These are phyloP conservation scores for Filosporella fistucella DNA, from an alignment of 495 filamentous ascomycete genomes.

Conservation along the genomic window DNA sequence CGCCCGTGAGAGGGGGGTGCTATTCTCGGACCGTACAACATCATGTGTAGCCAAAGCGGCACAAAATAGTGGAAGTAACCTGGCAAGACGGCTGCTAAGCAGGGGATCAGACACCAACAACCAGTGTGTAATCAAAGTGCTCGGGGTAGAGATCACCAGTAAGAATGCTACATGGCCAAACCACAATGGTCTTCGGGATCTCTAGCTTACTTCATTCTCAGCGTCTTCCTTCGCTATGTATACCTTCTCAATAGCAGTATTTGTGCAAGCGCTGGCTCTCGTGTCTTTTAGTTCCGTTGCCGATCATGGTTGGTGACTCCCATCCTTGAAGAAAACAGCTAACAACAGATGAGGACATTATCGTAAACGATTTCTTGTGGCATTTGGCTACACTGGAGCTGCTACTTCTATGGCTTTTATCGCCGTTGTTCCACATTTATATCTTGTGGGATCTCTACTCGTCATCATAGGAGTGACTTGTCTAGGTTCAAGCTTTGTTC, in stretches of 20 bases:
- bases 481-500: slow-evolving; percentile 79
- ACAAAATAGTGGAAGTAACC: slow-evolving; percentile 3
- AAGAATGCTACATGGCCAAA: too few species aligned
- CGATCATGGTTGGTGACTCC: slow-evolving; percentile 53
- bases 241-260: slow-evolving; percentile 87
- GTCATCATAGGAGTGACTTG: slow-evolving; percentile 89
- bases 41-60: slow-evolving; percentile 53
- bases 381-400: slow-evolving; percentile 78
- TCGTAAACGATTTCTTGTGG: slow-evolving; percentile 79
- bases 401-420: slow-evolving; percentile 86
- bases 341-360: slow-evolving; percentile 58
- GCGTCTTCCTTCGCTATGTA: slow-evolving; percentile 98
- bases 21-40: slow-evolving; percentile 66
- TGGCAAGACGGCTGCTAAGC: slow-evolving; percentile 10
- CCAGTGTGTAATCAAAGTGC: slow-evolving; percentile 78
- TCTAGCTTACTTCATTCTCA: too few species aligned
- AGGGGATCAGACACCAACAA: slow-evolving; percentile 29
- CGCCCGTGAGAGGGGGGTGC: slow-evolving; percentile 80
- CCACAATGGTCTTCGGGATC: too few species aligned
- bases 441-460: slow-evolving; percentile 73
- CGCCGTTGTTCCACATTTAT: slow-evolving; percentile 66
- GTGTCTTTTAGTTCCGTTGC: slow-evolving; percentile 94
- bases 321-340: neutral
- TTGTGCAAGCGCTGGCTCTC: slow-evolving; percentile 85
- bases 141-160: slow-evolving; percentile 88